Evolutionary conservation across 1,139 yeast species (phyloP), one percentile per base, ranked within the genome.

Genomic region (Nadsonia commutata): DNA sequence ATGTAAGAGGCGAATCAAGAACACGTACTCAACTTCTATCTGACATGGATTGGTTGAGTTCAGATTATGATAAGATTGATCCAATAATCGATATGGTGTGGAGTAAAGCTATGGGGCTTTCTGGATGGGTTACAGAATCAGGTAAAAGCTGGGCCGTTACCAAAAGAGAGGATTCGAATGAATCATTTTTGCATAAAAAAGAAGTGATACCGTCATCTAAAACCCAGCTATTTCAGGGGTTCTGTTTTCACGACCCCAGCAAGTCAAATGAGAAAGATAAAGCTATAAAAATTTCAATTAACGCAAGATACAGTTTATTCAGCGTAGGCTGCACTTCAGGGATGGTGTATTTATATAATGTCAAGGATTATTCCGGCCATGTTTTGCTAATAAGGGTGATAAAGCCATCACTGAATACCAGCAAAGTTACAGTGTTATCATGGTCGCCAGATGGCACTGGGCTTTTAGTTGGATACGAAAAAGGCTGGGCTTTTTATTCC

Each of bases 401-500:
- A 17, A 52, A 49, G 18, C 50, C 63, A 3, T 62, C 65, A 3
- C 46, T 55, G n/a, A 46, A 56, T 59, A 1, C 51, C 63, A 2
- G 65, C 65, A 2, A 47, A 3, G 50, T 59, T n/a, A 51, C 51
- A 13, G 46, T 52, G 9, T 40, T 64, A 39, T 40, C 53, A 11
- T 60, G 65, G 59, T 57, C 65, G 2, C 52, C 59, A 2, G 67
- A 63, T 43, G 67, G 67, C 13, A 51, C 53, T 38, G 56, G 60
- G 1, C 47, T 63, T 38, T 53, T 63, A 46, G 65, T 57, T 21
- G 65, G 65, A 5, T 63, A 60, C 42, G 58, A 54, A 31, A 47
- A 46, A 17, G 67, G 66, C 1, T 64, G 67, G 67, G 62, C 61
- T 3, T 44, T 62, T 27, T 63, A 47, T 44, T 63, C 67, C 0